phyloP scores from a whole-genome alignment of 129 eudicot genomes.

The Logfia minima region DNA sequence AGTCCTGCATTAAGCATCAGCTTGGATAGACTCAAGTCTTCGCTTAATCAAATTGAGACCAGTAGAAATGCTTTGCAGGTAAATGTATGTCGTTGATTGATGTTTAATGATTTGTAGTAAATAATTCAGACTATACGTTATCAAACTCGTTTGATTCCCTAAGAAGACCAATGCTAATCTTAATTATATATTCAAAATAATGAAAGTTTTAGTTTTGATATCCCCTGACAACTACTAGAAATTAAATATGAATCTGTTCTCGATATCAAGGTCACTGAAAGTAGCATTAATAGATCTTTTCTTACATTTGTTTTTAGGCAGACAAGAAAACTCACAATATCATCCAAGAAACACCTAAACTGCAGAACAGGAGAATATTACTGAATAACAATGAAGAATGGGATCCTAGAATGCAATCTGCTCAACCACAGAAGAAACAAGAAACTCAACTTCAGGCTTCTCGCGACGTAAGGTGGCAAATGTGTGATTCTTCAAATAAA shows the following conservation, averaged over 20 bases:
- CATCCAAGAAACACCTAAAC: conserved; percentile 57
- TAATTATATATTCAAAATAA: conserved; percentile 28
- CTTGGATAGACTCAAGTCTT: conserved; percentile 48
- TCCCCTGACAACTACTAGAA: not conserved
- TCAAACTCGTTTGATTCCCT: not conserved
- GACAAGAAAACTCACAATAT: conserved; percentile 51
- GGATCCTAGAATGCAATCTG: conserved; percentile 12
- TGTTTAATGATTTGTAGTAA: not conserved
- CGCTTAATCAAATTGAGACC: conserved; percentile 57
- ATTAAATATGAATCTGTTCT: not conserved
- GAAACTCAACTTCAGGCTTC: conserved; percentile 79
- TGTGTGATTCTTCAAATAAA: conserved; percentile 22
- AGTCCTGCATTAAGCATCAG: conserved; percentile 46
- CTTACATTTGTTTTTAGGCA: conserved; percentile 5
- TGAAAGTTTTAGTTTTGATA: not conserved
- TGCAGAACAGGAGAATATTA: conserved; percentile 46
- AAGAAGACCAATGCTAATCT: too few species aligned
- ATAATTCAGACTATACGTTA: not conserved
- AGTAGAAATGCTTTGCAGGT: conserved; percentile 77
- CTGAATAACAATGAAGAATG: conserved; percentile 22
- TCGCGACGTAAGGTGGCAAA: conserved; percentile 86
- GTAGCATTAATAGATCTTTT: not conserved
- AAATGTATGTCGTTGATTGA: not conserved
- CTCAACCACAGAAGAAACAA: conserved; percentile 30
- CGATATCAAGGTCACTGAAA: conserved; percentile 12